Base-by-base conservation (phyloP, 2,329 filamentous ascomycete species). In the Aspergillus tanneri region DNA sequence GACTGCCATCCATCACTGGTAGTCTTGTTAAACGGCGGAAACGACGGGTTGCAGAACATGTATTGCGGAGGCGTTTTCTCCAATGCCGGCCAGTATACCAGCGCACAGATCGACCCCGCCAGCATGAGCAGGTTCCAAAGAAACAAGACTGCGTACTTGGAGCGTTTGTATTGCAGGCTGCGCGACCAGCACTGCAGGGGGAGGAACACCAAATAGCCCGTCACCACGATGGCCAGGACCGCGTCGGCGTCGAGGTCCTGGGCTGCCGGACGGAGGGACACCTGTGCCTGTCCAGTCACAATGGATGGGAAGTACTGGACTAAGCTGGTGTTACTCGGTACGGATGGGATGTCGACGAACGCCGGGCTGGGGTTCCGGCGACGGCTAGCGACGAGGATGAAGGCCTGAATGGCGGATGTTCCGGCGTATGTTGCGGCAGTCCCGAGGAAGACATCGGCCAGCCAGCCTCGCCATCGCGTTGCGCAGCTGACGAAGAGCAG, bases 141-240 rank as follows among this genome's bases (percentile, higher is more conserved):
- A 22, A 53, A 59, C 34, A 67, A 63, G 1, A 68, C 50, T 3
- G 65, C 24, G 22, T 59, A 60, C 3, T 61, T 56, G 3, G 60
- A 57, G 34, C 64, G 50, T 24, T 65, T 53, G 22, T 64, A 47
- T 0, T 56, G 57, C 14, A 67, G 46, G 4, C 60, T 50, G 3
- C 62, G 58, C 2, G 65, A 68, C 65, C 64, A 68, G 24, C 59
- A 63, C 46, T 68, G 65, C 10, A 68, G 42, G 2, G 65, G 65
- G 3, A 68, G 48, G 28, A 68, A 66, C 12, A 67, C 59, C 4
- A 68, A 61, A 39, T 68, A 68, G 2, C 61, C 64, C 1, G 65
- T 67, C 18, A 68, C 54, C 3, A 68, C 64, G 5, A 68, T 62
- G 4, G 62, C 63, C n/a, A 64, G 55, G 6, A 68, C 59, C 4